Conservation (phyloP, 495 filamentous ascomycete genomes). For the Neurospora cerealis region DNA sequence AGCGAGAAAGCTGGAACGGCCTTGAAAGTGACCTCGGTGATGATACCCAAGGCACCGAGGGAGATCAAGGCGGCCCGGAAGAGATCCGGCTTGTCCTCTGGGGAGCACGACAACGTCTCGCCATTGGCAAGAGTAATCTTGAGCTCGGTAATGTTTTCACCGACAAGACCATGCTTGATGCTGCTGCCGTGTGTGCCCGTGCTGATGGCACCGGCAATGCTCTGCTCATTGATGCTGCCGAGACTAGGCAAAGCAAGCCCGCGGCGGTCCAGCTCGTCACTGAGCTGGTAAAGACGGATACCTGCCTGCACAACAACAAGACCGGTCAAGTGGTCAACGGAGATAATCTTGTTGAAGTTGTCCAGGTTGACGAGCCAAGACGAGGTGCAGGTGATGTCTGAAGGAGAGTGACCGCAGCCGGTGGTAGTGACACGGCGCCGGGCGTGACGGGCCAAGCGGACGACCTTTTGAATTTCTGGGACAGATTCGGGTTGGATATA, state of each 20-base stretch:
- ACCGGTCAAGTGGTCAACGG: conserved; percentile 51
- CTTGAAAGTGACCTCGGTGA: conserved; percentile 78
- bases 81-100: conserved; percentile 58
- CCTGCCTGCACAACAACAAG: conserved; percentile 73
- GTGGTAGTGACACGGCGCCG: conserved; percentile 70
- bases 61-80: conserved; percentile 84
- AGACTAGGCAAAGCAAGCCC: conserved; percentile 79
- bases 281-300: conserved; percentile 66
- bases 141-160: conserved; percentile 59
- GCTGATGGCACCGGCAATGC: conserved; percentile 82
- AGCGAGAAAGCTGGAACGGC: conserved; percentile 69
- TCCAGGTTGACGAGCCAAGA: conserved; percentile 94
- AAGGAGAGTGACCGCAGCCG: conserved; percentile 85
- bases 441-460: conserved; percentile 71
- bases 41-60: conserved; percentile 81
- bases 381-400: conserved; percentile 85
- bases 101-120: conserved; percentile 60
- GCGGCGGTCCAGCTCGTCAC: conserved; percentile 54
- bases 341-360: conserved; percentile 60
- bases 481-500: conserved; percentile 74
- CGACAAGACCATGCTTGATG: conserved; percentile 71
- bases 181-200: conserved; percentile 92
- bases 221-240: conserved; percentile 91
- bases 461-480: conserved; percentile 70
- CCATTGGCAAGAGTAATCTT: conserved; percentile 80